Base-by-base conservation (phyloP, 1,284 basidiomycete genomes). In the Pseudozyma hubeiensis region DNA sequence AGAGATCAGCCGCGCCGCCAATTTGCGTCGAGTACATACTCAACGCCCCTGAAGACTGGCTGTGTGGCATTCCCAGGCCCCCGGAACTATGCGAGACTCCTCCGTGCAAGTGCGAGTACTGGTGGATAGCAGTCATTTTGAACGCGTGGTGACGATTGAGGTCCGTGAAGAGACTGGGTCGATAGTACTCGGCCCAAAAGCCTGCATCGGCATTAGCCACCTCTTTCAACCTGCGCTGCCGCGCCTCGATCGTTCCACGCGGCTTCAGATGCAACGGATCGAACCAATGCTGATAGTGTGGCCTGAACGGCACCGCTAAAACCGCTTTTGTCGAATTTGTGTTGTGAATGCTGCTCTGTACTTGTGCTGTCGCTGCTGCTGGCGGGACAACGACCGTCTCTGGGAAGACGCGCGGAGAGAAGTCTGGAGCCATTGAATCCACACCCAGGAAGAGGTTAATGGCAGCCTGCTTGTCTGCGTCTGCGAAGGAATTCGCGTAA, bases 361-460 rank as follows among this genome's bases (percentile, higher is more conserved):
- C 19, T 24, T 8, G n/a, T 7, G n/a, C 53, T 14, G 13, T 35
- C 37, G 34, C 50, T 17, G 46, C 31, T 5, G 61, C 7, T 5
- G 43, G 19, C 43, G 19, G 54, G 10, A 68, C 49, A 8, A 48
- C 19, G 9, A 69, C 59, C 39, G 44, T 55, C 33, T 68, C 57
- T 13, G 61, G 57, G 34, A 71, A 71, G 33, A 71, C 61, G 14
- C 59, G 58, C 4, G 69, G 64, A 6, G 70, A 39, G 37, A 78
- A 51, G 45, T 75, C 43, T 41, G 75, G 53, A 30, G 75, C 55
- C 53, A 64, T 53, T 41, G 64, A 72, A 39, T 78, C 48, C 87
- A 97, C 89, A 13, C 96, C 95, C 4, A 99, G 90, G 85, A 99
- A 99, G 29, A 98, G 88, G 84, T 99, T 96, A 84, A 98, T 99